phyloP scores from a whole-genome alignment of 2,329 filamentous ascomycete genomes.

The Scytalidium sp. region DNA sequence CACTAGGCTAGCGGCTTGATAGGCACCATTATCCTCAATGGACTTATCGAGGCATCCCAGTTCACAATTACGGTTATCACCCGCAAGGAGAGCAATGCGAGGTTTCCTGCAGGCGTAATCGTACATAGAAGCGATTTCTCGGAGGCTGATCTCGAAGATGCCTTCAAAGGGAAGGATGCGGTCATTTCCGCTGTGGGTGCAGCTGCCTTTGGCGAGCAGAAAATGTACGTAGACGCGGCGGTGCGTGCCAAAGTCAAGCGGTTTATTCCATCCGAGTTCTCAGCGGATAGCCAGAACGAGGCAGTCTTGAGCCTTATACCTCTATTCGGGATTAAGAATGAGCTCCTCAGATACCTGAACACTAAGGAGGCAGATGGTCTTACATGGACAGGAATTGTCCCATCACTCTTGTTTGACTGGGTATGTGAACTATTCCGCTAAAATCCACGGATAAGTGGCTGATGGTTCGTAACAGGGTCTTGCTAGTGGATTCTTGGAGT shows the following conservation, averaged over 20 bases:
- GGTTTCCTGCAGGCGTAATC: conserved; percentile 15
- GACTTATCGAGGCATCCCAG: conserved; percentile 19
- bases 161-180: conserved; percentile 52
- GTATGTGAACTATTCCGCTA: no score
- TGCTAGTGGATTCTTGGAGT: conserved; percentile 28
- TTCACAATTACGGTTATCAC: conserved; percentile 27
- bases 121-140: conserved; percentile 3
- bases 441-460: no score
- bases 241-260: conserved; percentile 52
- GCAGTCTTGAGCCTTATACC: conserved; percentile 6
- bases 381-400: conserved; percentile 30
- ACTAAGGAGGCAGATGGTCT: conserved; percentile 13
- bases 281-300: conserved; percentile 39
- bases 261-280: conserved; percentile 58
- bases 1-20: no score
- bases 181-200: conserved; percentile 49
- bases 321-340: conserved; percentile 35
- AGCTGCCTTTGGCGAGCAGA: conserved; percentile 40
- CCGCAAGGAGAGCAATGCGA: conserved; percentile 19
- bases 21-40: conserved; percentile 19
- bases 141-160: conserved; percentile 12
- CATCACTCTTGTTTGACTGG: conserved; percentile 21
- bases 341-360: no score
- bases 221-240: conserved; percentile 50
- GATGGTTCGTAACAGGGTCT: no score